Conservation (phyloP, 1,284 basidiomycete species). For the Laetiporus sulphureus region DNA sequence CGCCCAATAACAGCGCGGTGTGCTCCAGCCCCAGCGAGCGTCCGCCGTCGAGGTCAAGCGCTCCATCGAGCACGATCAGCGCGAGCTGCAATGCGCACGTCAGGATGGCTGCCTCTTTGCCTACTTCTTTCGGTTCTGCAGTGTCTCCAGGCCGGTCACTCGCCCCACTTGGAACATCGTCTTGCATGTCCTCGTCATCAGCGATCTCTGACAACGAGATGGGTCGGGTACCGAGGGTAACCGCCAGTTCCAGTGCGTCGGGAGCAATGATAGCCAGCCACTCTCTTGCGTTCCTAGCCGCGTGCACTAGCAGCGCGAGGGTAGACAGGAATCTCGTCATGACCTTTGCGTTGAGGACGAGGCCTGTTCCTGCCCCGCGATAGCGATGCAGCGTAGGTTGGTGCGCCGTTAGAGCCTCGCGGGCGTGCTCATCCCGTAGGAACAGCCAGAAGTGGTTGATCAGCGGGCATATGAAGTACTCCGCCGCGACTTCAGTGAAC, state of each 20-base stretch:
- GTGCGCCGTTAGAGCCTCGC: constrained; percentile 61
- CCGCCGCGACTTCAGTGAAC: constrained; percentile 77
- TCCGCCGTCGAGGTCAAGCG: constrained; percentile 72
- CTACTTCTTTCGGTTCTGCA: constrained; percentile 4
- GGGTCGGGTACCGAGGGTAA: constrained; percentile 69
- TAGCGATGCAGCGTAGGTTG: constrained; percentile 45
- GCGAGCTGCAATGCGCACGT: constrained; percentile 72
- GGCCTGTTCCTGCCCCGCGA: constrained; percentile 68
- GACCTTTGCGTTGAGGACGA: constrained; percentile 72
- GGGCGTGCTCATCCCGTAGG: constrained; percentile 71
- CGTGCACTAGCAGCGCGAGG: constrained; percentile 76
- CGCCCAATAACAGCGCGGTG: constrained; percentile 61
- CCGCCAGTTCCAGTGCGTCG: constrained; percentile 73
- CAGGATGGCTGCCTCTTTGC: constrained; percentile 65
- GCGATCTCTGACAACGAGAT: constrained; percentile 45
- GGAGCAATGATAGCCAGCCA: constrained; percentile 80
- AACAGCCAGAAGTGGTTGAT: constrained; percentile 91
- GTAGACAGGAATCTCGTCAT: constrained; percentile 74
- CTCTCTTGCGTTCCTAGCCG: constrained; percentile 69
- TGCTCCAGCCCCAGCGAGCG: constrained; percentile 71
- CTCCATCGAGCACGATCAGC: constrained; percentile 71
- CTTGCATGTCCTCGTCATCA: constrained; percentile 27
- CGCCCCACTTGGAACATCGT: too few relatives aligned
- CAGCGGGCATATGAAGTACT: constrained; percentile 82
- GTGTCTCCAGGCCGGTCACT: neutral